Percentiles rank a stretch among this genome's conserved stretches.
phyloP scores from a whole-genome alignment of 345 rosid genomes.

The Mangifera indica region DNA sequence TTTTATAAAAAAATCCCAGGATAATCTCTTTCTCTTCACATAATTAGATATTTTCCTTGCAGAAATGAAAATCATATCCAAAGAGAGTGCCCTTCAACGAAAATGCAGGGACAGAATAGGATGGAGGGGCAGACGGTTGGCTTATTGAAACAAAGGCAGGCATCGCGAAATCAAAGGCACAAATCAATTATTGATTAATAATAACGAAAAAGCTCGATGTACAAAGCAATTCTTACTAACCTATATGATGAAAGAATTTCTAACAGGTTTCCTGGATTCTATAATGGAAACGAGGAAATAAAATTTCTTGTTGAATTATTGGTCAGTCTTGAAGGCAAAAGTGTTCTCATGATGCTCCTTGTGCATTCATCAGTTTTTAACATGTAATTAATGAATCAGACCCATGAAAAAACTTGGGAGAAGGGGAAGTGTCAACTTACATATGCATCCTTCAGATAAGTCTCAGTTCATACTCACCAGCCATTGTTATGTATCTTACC shows the following conservation, averaged over 20 bases:
- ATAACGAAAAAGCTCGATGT: too few species aligned
- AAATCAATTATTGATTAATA: too few species aligned
- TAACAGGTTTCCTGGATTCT: not conserved
- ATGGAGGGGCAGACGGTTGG: too few species aligned
- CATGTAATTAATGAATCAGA: slow-evolving; percentile 11
- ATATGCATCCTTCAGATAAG: slow-evolving; percentile 44
- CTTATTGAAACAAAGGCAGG: too few species aligned
- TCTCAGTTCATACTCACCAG: slow-evolving; percentile 93
- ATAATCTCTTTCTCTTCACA: not conserved
- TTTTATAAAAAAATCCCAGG: too few species aligned
- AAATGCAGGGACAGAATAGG: too few species aligned
- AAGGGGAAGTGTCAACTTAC: not conserved
- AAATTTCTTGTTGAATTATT: slow-evolving; percentile 2
- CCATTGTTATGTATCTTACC: slow-evolving; percentile 99
- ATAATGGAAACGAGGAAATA: not conserved
- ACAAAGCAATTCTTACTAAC: not conserved
- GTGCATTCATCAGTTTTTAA: slow-evolving; percentile 2
- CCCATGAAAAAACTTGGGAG: not conserved
- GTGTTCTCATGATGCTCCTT: not conserved
- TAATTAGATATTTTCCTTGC: not conserved
- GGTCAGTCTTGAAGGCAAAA: not conserved
- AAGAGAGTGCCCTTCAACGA: too few species aligned
- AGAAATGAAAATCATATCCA: too few species aligned
- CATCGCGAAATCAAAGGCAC: too few species aligned
- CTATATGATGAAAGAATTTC: slow-evolving; percentile 8